Conservation (phyloP, 1,139 yeast species). For the Groenewaldozyma auringiensis region DNA sequence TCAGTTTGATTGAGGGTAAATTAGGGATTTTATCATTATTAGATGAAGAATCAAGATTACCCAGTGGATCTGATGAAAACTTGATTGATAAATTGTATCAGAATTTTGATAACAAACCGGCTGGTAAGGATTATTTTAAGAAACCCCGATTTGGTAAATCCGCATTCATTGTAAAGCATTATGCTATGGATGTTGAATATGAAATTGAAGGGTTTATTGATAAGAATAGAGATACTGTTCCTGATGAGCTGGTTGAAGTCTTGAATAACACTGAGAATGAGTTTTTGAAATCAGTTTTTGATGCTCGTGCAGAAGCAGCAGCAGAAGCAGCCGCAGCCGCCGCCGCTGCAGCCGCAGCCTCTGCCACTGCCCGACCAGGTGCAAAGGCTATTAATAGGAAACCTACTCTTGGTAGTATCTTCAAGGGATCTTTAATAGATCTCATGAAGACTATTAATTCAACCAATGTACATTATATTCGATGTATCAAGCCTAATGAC, state of each 20-base stretch:
- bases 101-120: conserved; percentile 48
- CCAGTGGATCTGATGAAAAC: conserved; percentile 88
- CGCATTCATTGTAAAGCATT: conserved; percentile 84
- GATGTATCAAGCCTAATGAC: conserved; percentile 97
- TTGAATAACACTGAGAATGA: conserved; percentile 61
- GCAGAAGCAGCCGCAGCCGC: conserved; percentile 48
- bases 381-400: conserved; percentile 48
- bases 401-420: conserved; percentile 92
- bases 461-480: conserved; percentile 91
- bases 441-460: conserved; percentile 89
- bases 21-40: conserved; percentile 80
- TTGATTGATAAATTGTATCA: conserved; percentile 90
- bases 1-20: conserved; percentile 82
- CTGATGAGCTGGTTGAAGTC: conserved; percentile 89
- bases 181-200: conserved; percentile 89
- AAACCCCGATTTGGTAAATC: conserved; percentile 93
- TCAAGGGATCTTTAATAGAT: conserved; percentile 86
- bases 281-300: conserved; percentile 56
- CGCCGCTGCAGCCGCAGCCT: conserved; percentile 28
- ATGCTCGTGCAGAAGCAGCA: conserved; percentile 55
- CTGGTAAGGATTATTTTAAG: conserved; percentile 58
- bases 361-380: conserved; percentile 13
- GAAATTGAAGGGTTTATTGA: conserved; percentile 94
- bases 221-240: conserved; percentile 94
- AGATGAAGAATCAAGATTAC: conserved; percentile 93